These are phyloP conservation scores for Vaccinium macrocarpon DNA, from an alignment of 148 eudicot genomes.

Conservation along the genomic window DNA sequence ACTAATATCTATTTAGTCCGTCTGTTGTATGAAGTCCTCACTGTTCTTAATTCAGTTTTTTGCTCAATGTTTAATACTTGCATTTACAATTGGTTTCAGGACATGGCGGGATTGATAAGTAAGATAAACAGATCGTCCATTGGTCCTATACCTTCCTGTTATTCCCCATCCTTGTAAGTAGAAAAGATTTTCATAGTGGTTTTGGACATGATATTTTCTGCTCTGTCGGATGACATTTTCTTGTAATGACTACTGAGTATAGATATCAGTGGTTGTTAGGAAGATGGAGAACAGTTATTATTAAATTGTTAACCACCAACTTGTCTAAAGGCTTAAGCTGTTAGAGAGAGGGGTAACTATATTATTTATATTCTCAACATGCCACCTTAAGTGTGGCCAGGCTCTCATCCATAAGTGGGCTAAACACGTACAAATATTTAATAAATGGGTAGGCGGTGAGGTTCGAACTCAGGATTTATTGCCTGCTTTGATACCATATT, in stretches of 20 bases:
- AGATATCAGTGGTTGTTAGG: background rate
- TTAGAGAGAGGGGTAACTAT: no score
- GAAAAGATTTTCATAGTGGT: conserved; percentile 10
- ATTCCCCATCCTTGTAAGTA: conserved; percentile 92
- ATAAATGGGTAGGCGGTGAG: no score
- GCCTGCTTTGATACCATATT: no score
- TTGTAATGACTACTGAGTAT: no score
- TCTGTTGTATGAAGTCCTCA: background rate
- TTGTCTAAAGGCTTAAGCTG: no score
- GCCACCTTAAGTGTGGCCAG: no score
- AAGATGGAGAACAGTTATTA: background rate
- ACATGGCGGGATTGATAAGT: conserved; percentile 98
- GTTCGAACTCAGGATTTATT: no score
- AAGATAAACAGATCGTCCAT: conserved; percentile 94
- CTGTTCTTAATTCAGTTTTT: background rate
- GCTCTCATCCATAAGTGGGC: no score
- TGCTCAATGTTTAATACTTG: conserved; percentile 2
- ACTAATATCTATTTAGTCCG: background rate
- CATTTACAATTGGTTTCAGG: conserved; percentile 47
- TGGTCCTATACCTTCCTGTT: conserved; percentile 95
- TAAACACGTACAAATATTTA: no score
- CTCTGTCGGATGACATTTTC: background rate
- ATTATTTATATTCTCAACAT: no score
- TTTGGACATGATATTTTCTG: background rate
- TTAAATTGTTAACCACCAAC: background rate